A percentile compares a stretch with the other conserved stretches of the same genome.
phyloP scores from a whole-genome alignment of 177 flowering plant genomes.

The Tripterygium wilfordii region DNA sequence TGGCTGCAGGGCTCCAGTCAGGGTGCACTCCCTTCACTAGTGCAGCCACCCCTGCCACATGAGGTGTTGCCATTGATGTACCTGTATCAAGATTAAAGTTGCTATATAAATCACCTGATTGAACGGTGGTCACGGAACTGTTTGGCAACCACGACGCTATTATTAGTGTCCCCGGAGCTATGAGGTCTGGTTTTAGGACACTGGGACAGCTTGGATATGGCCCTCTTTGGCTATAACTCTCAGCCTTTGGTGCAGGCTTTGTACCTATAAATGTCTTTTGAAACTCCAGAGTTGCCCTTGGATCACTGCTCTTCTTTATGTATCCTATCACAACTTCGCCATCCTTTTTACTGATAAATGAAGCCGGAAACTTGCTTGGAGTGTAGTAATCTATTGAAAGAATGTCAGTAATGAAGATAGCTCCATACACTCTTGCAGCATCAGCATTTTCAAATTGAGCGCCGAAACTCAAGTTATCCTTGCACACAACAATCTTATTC shows the following conservation, averaged over 20 bases:
- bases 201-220: conserved; percentile 34
- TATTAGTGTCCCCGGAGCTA: conserved; percentile 52
- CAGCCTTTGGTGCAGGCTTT: conserved; percentile 39
- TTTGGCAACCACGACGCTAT: conserved; percentile 38
- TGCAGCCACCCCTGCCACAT: conserved; percentile 54
- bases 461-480: conserved; percentile 1
- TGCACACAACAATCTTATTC: conserved; percentile 18
- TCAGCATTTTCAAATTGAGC: conserved; percentile 9
- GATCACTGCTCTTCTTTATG: neutral
- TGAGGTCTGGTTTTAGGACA: conserved; percentile 49
- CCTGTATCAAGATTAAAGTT: conserved; percentile 39
- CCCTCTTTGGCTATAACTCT: conserved; percentile 44
- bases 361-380: conserved; percentile 1
- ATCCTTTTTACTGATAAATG: conserved; percentile 16
- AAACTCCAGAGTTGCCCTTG: conserved; percentile 27
- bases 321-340: conserved; percentile 13
- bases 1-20: conserved; percentile 58
- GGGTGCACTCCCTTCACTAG: conserved; percentile 50
- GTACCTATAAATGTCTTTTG: conserved; percentile 31
- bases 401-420: conserved; percentile 29
- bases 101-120: conserved; percentile 4
- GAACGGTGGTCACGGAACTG: neutral
- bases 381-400: neutral
- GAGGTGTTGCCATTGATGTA: conserved; percentile 73
- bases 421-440: conserved; percentile 23